Base-by-base conservation (phyloP, 2,329 filamentous ascomycete genomes). In the Ceratocystis alfenasii region DNA sequence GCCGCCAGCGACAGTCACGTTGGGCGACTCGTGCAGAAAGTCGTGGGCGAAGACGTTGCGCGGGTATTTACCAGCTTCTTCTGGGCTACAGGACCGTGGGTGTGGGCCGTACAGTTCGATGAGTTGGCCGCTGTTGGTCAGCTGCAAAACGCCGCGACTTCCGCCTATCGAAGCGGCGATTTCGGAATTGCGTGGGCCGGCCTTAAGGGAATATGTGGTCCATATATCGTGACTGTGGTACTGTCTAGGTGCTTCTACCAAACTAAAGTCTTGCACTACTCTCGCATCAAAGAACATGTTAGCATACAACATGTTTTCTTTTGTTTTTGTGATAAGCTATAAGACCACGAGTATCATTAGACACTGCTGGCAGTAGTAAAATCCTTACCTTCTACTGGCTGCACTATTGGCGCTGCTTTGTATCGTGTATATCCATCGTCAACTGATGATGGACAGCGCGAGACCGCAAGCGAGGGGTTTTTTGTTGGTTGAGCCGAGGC, bases 111-210 rank as follows among this genome's bases (percentile, higher is more conserved):
- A 64, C 6, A 30, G 41, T 17, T 44, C 20, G n/a, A 61, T 30
- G 2, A 61, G 46, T 17, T 48, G 28, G n/a, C 45, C 65, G 30
- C 28, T 60, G 20, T 20, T 50, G 10, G 50, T 57, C 15, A 66
- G 36, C 55, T 64, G 65, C n/a, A 65, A 20, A 5, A 68, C 36
- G 12, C 68, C 68, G 30, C 44, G 44, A 20, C 33, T 68, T 5
- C 65, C 66, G 8, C 50, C 66, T 46, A 67, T 63, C 28, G 66
- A 68, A 5, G 48, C 60, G 17, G 53, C 48, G 4, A 85, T 72
- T 1, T 72, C 70, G 0, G 79, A 75, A n/a, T 76, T 75, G 2
- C 83, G 78, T 2, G 79, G 79, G 45, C 82, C 83, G 0, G 80
- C 79, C 41, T 81, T 73, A 15, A 84, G 68, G 1, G 84, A 69